A percentile compares a stretch with the other conserved stretches of the same genome.
Evolutionary conservation across 2,329 filamentous ascomycete genomes (phyloP).

Genomic region (Nakataea oryzae): DNA sequence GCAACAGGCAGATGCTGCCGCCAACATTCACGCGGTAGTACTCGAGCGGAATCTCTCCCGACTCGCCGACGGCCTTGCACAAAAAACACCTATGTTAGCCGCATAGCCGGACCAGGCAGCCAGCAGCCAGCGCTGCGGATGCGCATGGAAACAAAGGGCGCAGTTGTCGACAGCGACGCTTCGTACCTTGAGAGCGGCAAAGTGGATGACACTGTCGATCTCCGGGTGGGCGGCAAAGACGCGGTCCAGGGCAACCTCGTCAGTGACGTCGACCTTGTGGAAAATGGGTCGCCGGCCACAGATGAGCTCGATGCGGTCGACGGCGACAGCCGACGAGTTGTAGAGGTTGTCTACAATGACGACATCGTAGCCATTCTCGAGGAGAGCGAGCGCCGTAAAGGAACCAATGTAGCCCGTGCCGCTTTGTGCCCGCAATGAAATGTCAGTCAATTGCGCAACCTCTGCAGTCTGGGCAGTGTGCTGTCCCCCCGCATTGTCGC

Average conservation of each 20-base stretch:
- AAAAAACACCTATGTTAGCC: not conserved
- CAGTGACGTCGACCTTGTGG: constrained; percentile 78
- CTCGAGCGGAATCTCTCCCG: constrained; percentile 83
- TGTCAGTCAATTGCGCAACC: not conserved
- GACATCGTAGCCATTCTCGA: constrained; percentile 91
- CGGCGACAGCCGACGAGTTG: constrained; percentile 85
- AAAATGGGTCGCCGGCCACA: constrained; percentile 79
- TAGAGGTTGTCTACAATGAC: constrained; percentile 94
- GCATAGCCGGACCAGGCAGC: not conserved
- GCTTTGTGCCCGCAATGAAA: constrained; percentile 37
- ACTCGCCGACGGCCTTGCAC: constrained; percentile 86
- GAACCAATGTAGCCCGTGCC: constrained; percentile 99
- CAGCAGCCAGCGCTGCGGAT: too few relatives aligned
- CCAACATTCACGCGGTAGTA: constrained; percentile 97
- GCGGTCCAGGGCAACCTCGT: constrained; percentile 71
- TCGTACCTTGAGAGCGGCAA: constrained; percentile 84
- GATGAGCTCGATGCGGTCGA: constrained; percentile 93
- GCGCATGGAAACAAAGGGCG: constrained; percentile 1
- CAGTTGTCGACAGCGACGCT: constrained; percentile 5
- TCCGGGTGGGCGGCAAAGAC: constrained; percentile 83
- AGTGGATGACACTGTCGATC: constrained; percentile 98
- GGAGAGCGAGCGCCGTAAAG: constrained; percentile 85
- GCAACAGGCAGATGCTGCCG: constrained; percentile 79
- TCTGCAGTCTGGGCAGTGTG: not conserved
- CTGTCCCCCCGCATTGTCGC: not conserved